Percentiles rank a stretch among this genome's conserved stretches.
These are phyloP conservation scores for Grammothele lineata DNA, from an alignment of 768 basidiomycete genomes.

Conservation along the genomic window DNA sequence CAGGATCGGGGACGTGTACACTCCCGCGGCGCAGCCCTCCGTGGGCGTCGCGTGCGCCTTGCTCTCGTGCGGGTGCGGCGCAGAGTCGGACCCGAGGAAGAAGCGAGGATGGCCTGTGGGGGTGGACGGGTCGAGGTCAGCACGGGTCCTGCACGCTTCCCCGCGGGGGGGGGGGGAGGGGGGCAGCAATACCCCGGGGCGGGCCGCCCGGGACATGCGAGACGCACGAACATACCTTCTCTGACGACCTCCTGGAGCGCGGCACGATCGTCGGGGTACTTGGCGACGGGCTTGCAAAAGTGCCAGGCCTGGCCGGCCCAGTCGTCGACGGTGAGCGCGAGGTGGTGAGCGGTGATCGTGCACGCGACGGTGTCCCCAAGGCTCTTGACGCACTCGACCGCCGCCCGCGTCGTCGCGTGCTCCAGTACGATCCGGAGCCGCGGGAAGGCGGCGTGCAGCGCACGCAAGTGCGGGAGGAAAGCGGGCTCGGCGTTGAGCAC, in stretches of 20 bases:
- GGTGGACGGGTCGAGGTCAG: neutral
- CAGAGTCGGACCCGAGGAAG: constrained; percentile 96
- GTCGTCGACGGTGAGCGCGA: constrained; percentile 90
- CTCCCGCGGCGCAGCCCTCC: constrained; percentile 86
- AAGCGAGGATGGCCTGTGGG: constrained; percentile 86
- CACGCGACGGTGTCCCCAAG: constrained; percentile 85
- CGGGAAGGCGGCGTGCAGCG: constrained; percentile 82
- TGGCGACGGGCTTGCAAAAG: constrained; percentile 98
- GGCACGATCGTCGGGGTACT: constrained; percentile 86
- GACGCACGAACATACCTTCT: constrained; percentile 49
- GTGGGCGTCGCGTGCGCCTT: constrained; percentile 69
- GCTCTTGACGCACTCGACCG: constrained; percentile 79
- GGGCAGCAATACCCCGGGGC: too few species aligned
- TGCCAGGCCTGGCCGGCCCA: constrained; percentile 95
- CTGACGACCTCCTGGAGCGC: constrained; percentile 75
- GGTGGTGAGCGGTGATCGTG: constrained; percentile 96
- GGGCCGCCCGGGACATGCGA: too few species aligned
- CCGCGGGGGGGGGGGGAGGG: too few species aligned
- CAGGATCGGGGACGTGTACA: constrained; percentile 92
- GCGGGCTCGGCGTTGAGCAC: constrained; percentile 89
- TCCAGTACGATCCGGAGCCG: constrained; percentile 92
- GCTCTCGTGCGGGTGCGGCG: constrained; percentile 74
- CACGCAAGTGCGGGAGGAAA: constrained; percentile 84
- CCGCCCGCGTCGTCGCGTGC: constrained; percentile 91
- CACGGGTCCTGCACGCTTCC: neutral